A percentile compares a stretch with the other conserved stretches of the same genome.
These are phyloP conservation scores for Aquilaria sinensis DNA, from an alignment of 345 rosid species.

Conservation along the genomic window DNA sequence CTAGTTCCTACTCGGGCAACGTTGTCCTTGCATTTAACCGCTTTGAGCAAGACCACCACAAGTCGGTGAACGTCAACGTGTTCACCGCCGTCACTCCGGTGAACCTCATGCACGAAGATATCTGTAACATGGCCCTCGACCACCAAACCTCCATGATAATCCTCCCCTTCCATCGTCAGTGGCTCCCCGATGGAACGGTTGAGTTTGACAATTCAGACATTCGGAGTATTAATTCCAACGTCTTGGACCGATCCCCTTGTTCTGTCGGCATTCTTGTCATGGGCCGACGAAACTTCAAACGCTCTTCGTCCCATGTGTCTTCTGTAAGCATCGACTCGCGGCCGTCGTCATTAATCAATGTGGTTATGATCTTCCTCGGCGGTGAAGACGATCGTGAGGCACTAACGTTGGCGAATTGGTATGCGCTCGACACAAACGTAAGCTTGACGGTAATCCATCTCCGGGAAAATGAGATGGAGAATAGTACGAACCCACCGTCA, in stretches of 20 bases:
- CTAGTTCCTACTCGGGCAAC: slow-evolving; percentile 9
- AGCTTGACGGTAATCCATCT: slow-evolving; percentile 16
- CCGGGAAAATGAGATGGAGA: not conserved
- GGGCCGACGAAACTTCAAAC: slow-evolving; percentile 13
- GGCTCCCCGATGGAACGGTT: slow-evolving; percentile 16
- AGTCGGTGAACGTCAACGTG: not conserved
- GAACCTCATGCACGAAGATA: slow-evolving; percentile 28
- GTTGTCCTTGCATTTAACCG: slow-evolving; percentile 18
- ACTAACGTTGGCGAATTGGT: slow-evolving; percentile 18
- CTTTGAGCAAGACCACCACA: slow-evolving; percentile 18
- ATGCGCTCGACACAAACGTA: slow-evolving; percentile 16
- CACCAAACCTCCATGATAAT: slow-evolving; percentile 21
- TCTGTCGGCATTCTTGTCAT: slow-evolving; percentile 29
- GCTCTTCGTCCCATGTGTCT: not conserved
- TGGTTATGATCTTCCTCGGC: slow-evolving; percentile 22
- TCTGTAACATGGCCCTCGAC: slow-evolving; percentile 28
- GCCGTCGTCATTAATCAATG: not conserved
- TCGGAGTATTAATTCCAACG: slow-evolving; percentile 19
- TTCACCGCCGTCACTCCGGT: slow-evolving; percentile 33
- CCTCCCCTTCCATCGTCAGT: slow-evolving; percentile 35
- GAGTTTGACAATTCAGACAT: slow-evolving; percentile 20
- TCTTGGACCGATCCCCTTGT: slow-evolving; percentile 33
- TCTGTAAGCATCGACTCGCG: not conserved
- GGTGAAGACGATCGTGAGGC: slow-evolving; percentile 40
- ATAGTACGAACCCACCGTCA: not conserved